Base-by-base conservation (phyloP, 2,329 filamentous ascomycete species). In the Aspergillus intermedius region DNA sequence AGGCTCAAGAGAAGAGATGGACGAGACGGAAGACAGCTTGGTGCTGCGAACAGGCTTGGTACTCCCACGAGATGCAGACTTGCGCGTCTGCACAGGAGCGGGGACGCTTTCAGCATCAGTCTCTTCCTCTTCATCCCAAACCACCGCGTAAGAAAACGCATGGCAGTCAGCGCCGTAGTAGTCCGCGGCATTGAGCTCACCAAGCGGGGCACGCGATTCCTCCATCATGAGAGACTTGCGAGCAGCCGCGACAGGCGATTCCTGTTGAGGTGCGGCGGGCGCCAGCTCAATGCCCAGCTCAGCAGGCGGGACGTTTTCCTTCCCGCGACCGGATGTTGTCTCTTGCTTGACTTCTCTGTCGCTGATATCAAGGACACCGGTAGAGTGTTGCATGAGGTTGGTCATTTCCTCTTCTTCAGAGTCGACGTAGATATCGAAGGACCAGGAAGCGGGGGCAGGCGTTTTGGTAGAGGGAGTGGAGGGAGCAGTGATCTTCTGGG, bases 401-500 rank as follows among this genome's bases (percentile, higher is more conserved):
- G 90, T 88, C 70, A 93, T 87, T 64, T 95, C 86, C 64, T 96
- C 87, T 65, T 95, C 88, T 6, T 86, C 81, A 0, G 88, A 89
- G 68, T 98, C 91, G 65, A 95, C 88, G 65, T 96, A 85, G 61
- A 98, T 97, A 50, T 91, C 87, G 64, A 98, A 97, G 74, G 86
- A 86, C 91, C 90, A 96, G 50, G 61, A 62, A 0, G 59, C 53
- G 9, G 63, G 63, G 6, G 68, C 65, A 50, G 77, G 78, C 19
- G 77, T 73, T 5, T 71, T 75, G 17, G 34, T n/a, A 35, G n/a
- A 35, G 6, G 34, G 34, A 13, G 34, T 17, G 5, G 34, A 7
- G 34, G 34, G 5, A 35, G 34, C 15, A 17, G n/a, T 13, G 72
- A 49, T 78, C 78, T 30, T 56, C 37, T 58, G 57, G 13, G 56